Evolutionary conservation across 768 basidiomycete genomes (phyloP), one percentile per base, ranked within the genome.

Genomic region (Lentinus tigrinus): DNA sequence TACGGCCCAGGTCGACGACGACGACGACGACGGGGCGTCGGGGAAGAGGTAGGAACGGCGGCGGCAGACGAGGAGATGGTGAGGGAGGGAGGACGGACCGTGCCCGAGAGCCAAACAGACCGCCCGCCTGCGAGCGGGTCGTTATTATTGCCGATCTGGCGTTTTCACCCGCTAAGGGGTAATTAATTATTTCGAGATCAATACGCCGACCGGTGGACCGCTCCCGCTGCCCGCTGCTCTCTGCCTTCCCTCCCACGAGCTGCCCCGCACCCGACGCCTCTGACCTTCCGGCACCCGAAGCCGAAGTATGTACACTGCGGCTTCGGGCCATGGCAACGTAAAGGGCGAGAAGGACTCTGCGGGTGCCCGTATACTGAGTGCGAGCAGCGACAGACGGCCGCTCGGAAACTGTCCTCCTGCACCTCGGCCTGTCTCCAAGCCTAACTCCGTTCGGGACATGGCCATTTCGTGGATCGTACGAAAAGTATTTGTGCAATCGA

Each of bases 51-150:
- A n/a, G 38, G 46, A 43, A 51, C 43, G 60, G 28, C 27, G 58
- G 57, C 42, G 54, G 58, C 49, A 31, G 53, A 55, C 26, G 47
- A 58, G 50, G 58, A 60, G 64, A 31, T 43, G 60, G 52, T 52
- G 50, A 50, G 36, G 50, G 59, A 54, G 61, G 59, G 55, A 48
- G 44, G 56, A 62, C 65, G 65, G 65, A 59, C 65, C 65, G 64
- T 60, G 61, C 54, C 62, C 64, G 62, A 61, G 53, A 47, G 47
- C 60, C 63, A 60, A 65, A 65, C 57, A 61, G 53, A 57, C 58
- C 56, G 60, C 59, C 44, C 57, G 47, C 44, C 47, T 53, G 57
- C 51, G 53, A 43, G 53, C 46, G 49, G 39, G 52, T 38, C 42
- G 55, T 61, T 56, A 60, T 60, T 59, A 61, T 65, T 62, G 58